These are phyloP conservation scores for Candida glaebosa DNA, from an alignment of 805 yeast species.

Conservation along the genomic window DNA sequence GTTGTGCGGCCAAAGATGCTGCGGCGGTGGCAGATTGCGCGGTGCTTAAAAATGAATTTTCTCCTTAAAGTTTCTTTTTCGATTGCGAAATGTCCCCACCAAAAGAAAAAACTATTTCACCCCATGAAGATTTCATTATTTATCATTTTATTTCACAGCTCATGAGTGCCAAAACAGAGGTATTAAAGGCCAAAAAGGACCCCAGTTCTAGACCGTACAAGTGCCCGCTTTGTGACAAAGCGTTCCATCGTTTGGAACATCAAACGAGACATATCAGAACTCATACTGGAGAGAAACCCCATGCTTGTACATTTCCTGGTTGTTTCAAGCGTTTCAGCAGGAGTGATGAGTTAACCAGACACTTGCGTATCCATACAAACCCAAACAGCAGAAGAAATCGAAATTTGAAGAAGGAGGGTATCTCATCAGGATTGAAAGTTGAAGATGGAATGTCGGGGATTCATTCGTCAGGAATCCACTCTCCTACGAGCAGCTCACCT, in stretches of 20 bases:
- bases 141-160: background rate
- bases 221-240: slow-evolving; percentile 80
- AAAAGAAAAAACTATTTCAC: background rate
- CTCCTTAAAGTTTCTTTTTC: slow-evolving; percentile 1
- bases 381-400: slow-evolving; percentile 65
- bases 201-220: slow-evolving; percentile 64
- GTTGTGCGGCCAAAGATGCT: too few relatives aligned
- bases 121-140: background rate
- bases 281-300: slow-evolving; percentile 93
- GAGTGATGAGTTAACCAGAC: slow-evolving; percentile 83
- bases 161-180: slow-evolving; percentile 8
- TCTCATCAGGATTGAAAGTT: background rate
- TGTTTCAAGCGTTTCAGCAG: slow-evolving; percentile 78
- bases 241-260: slow-evolving; percentile 85
- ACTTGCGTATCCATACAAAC: slow-evolving; percentile 55
- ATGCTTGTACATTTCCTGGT: slow-evolving; percentile 78
- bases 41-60: background rate
- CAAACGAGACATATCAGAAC: slow-evolving; percentile 89
- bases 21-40: background rate
- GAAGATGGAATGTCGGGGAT: background rate
- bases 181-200: slow-evolving; percentile 12
- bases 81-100: background rate
- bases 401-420: slow-evolving; percentile 18
- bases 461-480: background rate
- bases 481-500: background rate